phyloP scores from a whole-genome alignment of 495 filamentous ascomycete species.

The Penicillium antarcticum region DNA sequence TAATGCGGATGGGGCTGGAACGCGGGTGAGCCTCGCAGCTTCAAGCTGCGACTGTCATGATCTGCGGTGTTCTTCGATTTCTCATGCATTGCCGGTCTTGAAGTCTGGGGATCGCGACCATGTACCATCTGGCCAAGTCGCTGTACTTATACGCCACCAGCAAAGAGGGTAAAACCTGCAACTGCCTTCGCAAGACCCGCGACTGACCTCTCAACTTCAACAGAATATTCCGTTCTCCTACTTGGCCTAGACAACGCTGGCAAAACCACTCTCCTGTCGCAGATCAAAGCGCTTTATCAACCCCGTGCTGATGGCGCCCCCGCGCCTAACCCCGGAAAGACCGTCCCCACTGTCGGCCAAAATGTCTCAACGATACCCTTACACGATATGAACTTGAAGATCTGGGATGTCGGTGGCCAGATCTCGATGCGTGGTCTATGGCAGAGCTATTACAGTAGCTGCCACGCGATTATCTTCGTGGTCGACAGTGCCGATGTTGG shows the following conservation, averaged over 20 bases:
- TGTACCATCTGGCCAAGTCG: slow-evolving; percentile 97
- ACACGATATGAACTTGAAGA: slow-evolving; percentile 91
- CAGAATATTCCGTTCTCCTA: slow-evolving; percentile 96
- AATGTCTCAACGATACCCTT: slow-evolving; percentile 89
- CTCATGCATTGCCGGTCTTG: slow-evolving; percentile 4
- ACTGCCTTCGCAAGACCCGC: slow-evolving; percentile 3
- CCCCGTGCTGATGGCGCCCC: slow-evolving; percentile 55
- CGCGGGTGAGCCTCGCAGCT: slow-evolving; percentile 16
- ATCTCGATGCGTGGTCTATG: slow-evolving; percentile 83
- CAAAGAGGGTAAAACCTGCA: slow-evolving; percentile 69
- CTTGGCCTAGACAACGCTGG: slow-evolving; percentile 97
- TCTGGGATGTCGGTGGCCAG: slow-evolving; percentile 98
- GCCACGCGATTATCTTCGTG: slow-evolving; percentile 96
- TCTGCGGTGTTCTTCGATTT: slow-evolving; percentile 13
- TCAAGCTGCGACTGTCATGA: slow-evolving; percentile 21
- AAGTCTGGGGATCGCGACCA: slow-evolving; percentile 38
- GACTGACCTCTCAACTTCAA: background rate
- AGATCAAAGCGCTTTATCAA: slow-evolving; percentile 84
- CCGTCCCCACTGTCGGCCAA: slow-evolving; percentile 95
- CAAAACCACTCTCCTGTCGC: slow-evolving; percentile 96
- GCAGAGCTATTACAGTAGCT: slow-evolving; percentile 91
- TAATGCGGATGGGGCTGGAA: slow-evolving; percentile 23
- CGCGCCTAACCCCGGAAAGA: slow-evolving; percentile 56
- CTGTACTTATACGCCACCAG: slow-evolving; percentile 91
- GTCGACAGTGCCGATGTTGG: slow-evolving; percentile 92